Evolutionary conservation across 2,329 filamentous ascomycete species (phyloP).

Genomic region (Dothistroma pini): DNA sequence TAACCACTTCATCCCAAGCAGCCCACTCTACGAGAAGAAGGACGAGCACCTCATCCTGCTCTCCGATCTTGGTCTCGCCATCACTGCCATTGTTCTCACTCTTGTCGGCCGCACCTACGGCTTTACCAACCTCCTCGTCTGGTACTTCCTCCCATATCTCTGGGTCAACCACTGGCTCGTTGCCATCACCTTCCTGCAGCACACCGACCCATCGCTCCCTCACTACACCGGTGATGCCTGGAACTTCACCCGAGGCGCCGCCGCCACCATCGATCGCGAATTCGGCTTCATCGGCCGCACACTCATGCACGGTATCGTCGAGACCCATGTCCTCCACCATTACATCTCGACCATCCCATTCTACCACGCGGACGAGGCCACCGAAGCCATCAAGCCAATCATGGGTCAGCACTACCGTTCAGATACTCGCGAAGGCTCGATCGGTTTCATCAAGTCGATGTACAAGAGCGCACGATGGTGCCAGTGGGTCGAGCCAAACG

Average conservation of each 20-base stretch:
- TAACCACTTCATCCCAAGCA: conserved; percentile 89
- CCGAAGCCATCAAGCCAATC: conserved; percentile 86
- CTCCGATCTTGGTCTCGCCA: conserved; percentile 72
- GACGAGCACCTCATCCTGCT: conserved; percentile 83
- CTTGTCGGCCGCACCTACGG: conserved; percentile 74
- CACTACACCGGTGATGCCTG: conserved; percentile 85
- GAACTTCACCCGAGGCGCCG: conserved; percentile 91
- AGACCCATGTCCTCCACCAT: conserved; percentile 97
- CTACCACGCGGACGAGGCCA: conserved; percentile 92
- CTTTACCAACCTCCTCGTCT: conserved; percentile 81
- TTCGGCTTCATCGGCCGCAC: conserved; percentile 92
- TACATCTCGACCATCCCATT: conserved; percentile 95
- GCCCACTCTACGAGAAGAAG: conserved; percentile 86
- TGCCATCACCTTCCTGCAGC: conserved; percentile 94
- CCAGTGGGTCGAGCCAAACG: conserved; percentile 95
- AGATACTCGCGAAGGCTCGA: conserved; percentile 69
- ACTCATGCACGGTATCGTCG: conserved; percentile 91
- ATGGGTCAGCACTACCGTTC: conserved; percentile 96
- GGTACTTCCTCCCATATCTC: conserved; percentile 92
- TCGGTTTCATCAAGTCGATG: conserved; percentile 80
- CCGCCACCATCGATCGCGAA: conserved; percentile 94
- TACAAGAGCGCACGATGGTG: conserved; percentile 80
- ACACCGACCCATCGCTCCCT: conserved; percentile 90
- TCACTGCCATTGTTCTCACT: conserved; percentile 61
- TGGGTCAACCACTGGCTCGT: conserved; percentile 99